Base-by-base conservation (phyloP, 768 basidiomycete species). In the Mrakia frigida region DNA sequence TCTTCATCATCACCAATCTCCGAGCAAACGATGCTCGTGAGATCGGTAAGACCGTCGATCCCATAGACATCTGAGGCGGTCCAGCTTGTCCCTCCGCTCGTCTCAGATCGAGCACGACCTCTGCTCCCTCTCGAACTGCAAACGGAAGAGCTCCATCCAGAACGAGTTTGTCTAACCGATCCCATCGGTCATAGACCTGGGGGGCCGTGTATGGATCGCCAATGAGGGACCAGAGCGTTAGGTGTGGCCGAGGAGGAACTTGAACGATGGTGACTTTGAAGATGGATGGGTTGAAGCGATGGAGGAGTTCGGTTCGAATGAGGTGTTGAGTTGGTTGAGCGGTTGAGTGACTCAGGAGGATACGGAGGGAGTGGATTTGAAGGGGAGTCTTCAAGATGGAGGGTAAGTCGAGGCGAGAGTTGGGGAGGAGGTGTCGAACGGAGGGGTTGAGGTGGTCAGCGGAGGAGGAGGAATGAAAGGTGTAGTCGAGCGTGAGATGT, bases 391-490 rank as follows among this genome's bases (percentile, higher is more conserved):
- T 23, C 1, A 6, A 89, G 88, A 53, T 87, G 86, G 69, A 92
- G 91, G 3, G 76, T 14, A 14, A n/a, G 76, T 73, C 2, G 37
- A 50, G 14, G 10, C 50, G 46, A 23, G 41, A n/a, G 60, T 25
- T 53, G 6, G 68, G 25, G 14, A 67, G 35, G 35, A 67, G 73
- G 16, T 33, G 61, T 33, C 14, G 59, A 31, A 7, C 83, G 76
- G 33, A 79, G 74, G 5, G 61, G 56, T 68, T 79, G 46, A 92
- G 82, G 7, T 88, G 89, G 35, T 89, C 78, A 13, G 11, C 21
- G 37, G 18, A 70, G 53, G 46, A 6, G 56, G 56, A 56, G 56
- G 56, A 25, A 25, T 25, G 23, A 11, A 56, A 56, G 56, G 28
- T n/a, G 56, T 56, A 56, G 56, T 46, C 39, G 74, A 68, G 69